phyloP scores from a whole-genome alignment of 768 basidiomycete genomes.

The Calocera viscosa region DNA sequence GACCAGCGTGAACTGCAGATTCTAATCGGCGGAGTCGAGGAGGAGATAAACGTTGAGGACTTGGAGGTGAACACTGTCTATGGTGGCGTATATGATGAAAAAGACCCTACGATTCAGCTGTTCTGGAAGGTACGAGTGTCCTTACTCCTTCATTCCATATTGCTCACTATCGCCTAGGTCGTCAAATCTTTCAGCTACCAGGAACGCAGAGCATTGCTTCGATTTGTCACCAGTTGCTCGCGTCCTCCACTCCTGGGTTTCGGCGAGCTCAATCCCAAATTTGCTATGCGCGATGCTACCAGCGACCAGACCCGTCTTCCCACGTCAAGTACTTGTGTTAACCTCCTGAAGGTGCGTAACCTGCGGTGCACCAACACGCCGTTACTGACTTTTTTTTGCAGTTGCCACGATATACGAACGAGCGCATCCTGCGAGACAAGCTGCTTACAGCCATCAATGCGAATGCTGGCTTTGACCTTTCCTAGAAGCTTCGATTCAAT shows the following conservation, averaged over 20 bases:
- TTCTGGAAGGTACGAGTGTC: constrained; percentile 68
- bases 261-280: constrained; percentile 75
- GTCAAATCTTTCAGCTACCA: constrained; percentile 68
- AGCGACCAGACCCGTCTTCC: constrained; percentile 57
- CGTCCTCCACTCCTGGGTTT: constrained; percentile 80
- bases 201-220: constrained; percentile 60
- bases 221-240: constrained; percentile 89
- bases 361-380: background rate
- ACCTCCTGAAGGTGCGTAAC: constrained; percentile 62
- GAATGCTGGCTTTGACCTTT: constrained; percentile 86
- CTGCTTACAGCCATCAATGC: constrained; percentile 76
- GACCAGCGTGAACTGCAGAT: constrained; percentile 93
- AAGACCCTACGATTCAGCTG: constrained; percentile 53
- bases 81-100: constrained; percentile 62
- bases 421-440: constrained; percentile 55
- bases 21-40: constrained; percentile 75
- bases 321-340: constrained; percentile 79
- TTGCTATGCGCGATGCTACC: constrained; percentile 75
- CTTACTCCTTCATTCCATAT: constrained; percentile 1
- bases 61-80: constrained; percentile 64
- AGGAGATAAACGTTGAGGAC: constrained; percentile 75
- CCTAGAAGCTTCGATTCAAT: constrained; percentile 30
- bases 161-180: constrained; percentile 37
- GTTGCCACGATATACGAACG: constrained; percentile 60
- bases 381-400: constrained; percentile 24